Evolutionary conservation across 805 yeast species (phyloP), one percentile per base, ranked within the genome.

Genomic region (Cyberlindnera misumaiensis): DNA sequence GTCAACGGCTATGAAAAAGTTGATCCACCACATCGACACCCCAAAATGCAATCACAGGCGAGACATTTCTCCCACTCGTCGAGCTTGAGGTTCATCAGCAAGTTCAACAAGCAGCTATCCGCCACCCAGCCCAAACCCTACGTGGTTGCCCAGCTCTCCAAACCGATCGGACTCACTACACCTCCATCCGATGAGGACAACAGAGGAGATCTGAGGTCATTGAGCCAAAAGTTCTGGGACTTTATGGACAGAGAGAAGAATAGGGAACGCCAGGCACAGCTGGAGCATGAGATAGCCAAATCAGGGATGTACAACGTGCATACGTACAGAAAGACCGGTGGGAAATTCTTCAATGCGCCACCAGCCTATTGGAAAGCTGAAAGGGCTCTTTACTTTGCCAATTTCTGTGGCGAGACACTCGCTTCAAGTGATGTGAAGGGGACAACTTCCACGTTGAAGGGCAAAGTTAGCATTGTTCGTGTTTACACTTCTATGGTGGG

Each of bases 321-420:
- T 51, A 69, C 73, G 3, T 80, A 76, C 53, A 67, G 80, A 35
- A 81, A 80, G 49, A 84, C 90, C 3, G 73, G 78, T 28, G 98
- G 97, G 17, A 87, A 88, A 61, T 68, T 89, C 45, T 93, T 88
- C 64, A 65, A 72, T 13, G 75, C 96, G 0, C 97, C 97, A 1
- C 67, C 73, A n/a, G 75, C 88, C 2, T 81, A 74, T 49, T 89
- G 90, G 73, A 75, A 73, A 43, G 62, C 67, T 11, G 89, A 83
- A 7, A 81, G 73, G 52, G 70, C 97, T 0, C 62, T 77, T 34
- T 93, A 76, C 56, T 86, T 93, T 63, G 96, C 97, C 9, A 88
- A 88, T 53, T 66, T 90, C 42, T 56, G 62, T 18, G 90, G 80
- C 1, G 68, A 67, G 16, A 68, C 79, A 2, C 55, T 87, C 28